phyloP scores from a whole-genome alignment of 495 filamentous ascomycete species.

The Cladorrhinum samala region DNA sequence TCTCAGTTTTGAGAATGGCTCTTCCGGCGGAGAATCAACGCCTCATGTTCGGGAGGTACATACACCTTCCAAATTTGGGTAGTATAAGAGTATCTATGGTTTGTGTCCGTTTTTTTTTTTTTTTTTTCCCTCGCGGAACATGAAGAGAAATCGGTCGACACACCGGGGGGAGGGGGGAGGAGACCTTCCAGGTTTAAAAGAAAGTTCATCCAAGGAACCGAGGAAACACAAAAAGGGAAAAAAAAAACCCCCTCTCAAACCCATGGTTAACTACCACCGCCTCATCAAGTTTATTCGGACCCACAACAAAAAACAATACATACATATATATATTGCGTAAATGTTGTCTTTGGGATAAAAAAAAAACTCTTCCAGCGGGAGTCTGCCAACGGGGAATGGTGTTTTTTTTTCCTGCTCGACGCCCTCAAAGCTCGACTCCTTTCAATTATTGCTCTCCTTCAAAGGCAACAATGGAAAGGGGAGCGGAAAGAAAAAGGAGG shows the following conservation, averaged over 20 bases:
- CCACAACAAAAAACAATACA: too few relatives aligned
- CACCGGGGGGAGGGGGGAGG: too few relatives aligned
- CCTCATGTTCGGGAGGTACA: constrained; percentile 1
- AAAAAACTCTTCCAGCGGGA: constrained; percentile 15
- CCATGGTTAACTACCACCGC: constrained; percentile 8
- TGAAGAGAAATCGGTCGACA: too few relatives aligned
- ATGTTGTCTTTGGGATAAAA: too few relatives aligned
- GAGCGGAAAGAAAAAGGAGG: too few relatives aligned
- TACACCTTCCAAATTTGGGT: background rate
- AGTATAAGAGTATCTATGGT: background rate
- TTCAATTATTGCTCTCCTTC: background rate
- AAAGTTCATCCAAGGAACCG: constrained; percentile 4
- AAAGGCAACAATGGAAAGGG: background rate
- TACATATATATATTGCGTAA: too few relatives aligned
- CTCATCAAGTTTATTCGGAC: constrained; percentile 8
- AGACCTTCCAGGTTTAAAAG: too few relatives aligned
- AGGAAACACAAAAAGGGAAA: background rate
- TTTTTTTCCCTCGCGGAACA: too few relatives aligned
- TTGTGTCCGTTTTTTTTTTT: too few relatives aligned
- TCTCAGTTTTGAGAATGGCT: background rate
- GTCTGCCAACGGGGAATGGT: constrained; percentile 6
- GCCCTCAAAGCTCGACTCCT: background rate
- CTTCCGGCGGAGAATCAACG: constrained; percentile 16
- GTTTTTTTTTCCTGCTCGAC: background rate
- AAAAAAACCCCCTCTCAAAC: background rate